These are phyloP conservation scores for Botrytis aclada DNA, from an alignment of 2,329 filamentous ascomycete species.

Conservation along the genomic window DNA sequence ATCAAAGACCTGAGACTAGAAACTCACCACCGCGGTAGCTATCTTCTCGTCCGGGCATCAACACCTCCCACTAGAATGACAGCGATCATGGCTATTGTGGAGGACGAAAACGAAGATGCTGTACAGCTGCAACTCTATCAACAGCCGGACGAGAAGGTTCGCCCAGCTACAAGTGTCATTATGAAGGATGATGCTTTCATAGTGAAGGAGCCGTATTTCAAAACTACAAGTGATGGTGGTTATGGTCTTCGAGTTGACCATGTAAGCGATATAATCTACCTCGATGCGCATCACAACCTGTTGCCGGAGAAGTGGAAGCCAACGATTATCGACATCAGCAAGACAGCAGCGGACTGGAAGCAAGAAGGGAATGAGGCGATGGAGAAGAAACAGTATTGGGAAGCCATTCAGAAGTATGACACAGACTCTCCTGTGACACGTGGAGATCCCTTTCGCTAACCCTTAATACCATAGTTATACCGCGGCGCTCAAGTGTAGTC, in stretches of 20 bases:
- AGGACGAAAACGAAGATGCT: constrained; percentile 25
- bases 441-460: constrained; percentile 26
- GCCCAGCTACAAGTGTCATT: constrained; percentile 40
- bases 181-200: constrained; percentile 40
- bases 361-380: constrained; percentile 19
- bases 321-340: not conserved
- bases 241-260: constrained; percentile 43
- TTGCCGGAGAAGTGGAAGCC: constrained; percentile 14
- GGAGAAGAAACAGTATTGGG: constrained; percentile 6
- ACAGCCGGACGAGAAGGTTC: constrained; percentile 41
- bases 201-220: constrained; percentile 54
- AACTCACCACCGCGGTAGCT: constrained; percentile 43
- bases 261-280: constrained; percentile 33
- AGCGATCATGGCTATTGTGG: constrained; percentile 36
- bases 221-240: constrained; percentile 39
- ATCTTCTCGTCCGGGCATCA: constrained; percentile 33
- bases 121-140: constrained; percentile 44
- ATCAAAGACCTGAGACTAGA: constrained; percentile 39
- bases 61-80: constrained; percentile 32
- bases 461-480: constrained; percentile 30
- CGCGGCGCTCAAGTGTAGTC: constrained; percentile 20
- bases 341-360: constrained; percentile 17
- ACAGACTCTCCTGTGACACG: not conserved
- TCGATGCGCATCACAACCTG: constrained; percentile 10
- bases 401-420: constrained; percentile 18